Base-by-base conservation (phyloP, 306 rosid species). In the Trifolium fragiferum region DNA sequence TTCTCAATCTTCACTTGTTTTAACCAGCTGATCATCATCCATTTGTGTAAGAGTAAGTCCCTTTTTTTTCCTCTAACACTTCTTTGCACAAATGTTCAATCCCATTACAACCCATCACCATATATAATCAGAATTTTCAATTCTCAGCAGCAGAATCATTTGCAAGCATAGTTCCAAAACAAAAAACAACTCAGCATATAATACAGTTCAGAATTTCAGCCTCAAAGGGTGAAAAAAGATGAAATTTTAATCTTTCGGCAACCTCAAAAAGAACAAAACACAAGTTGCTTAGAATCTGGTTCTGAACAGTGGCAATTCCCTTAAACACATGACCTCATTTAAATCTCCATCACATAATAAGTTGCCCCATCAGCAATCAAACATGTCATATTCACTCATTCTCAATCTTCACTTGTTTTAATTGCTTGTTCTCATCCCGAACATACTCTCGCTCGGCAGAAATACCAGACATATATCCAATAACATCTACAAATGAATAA, bases 31-130 rank as follows among this genome's bases (percentile, higher is more conserved):
- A 70, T 41, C 77, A 67, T 63, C 61, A 81, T 67, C 72, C 80
- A 46, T 74, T 76, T 80, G 23, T 37, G 60, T 74, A n/a, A n/a
- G n/a, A n/a, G n/a, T n/a, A n/a, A 50, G 10, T 78, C 64, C 77
- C 50, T n/a, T 80, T 68, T 46, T 60, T 25, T 7, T 43, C 78
- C 33, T 84, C 88, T 60, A 46, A 83, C 32, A 57, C 55, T 30
- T 70, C 44, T 33, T 75, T 40, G 46, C 71, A 18, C 5, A 81
- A 66, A 59, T 75, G 76, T 51, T 78, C 80, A 66, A 66, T 88
- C 71, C 82, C 91, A 80, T 87, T 64, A 73, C 86, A 79, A 50
- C 84, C 79, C 86, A 82, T 86, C 58, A n/a, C n/a, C n/a, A n/a
- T n/a, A n/a, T n/a, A n/a, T n/a, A n/a, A n/a, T n/a, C n/a, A n/a